Percentiles rank a stretch among this genome's conserved stretches.
These are phyloP conservation scores for Collybia sp. DNA, from an alignment of 768 basidiomycete species.

Conservation along the genomic window DNA sequence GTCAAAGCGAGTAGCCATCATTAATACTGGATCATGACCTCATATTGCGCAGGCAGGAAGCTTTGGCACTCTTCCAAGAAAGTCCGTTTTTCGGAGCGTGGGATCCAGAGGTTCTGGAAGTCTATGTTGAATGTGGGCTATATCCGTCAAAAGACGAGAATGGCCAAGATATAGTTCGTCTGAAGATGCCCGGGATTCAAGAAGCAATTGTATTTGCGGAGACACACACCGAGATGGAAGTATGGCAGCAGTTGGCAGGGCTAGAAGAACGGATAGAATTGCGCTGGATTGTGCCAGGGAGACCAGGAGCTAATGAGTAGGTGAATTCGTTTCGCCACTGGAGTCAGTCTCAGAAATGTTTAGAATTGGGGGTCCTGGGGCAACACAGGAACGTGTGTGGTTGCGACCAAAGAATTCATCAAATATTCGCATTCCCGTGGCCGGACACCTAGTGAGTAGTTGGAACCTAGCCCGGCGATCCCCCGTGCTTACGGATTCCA, in stretches of 20 bases:
- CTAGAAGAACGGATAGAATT: constrained; percentile 49
- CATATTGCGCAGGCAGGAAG: constrained; percentile 48
- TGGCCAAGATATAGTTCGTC: constrained; percentile 34
- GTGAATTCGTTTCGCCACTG: constrained; percentile 7
- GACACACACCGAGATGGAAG: constrained; percentile 32
- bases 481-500: constrained; percentile 6
- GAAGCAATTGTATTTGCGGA: constrained; percentile 64
- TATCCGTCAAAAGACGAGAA: constrained; percentile 25
- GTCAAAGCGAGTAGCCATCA: constrained; percentile 36
- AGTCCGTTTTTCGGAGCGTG: constrained; percentile 69
- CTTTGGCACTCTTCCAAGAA: constrained; percentile 38
- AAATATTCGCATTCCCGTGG: constrained; percentile 31
- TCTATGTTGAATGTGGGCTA: constrained; percentile 60
- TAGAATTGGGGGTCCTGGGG: constrained; percentile 28
- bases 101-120: constrained; percentile 56
- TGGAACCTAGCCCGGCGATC: not conserved
- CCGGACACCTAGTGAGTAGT: constrained; percentile 39
- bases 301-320: constrained; percentile 26
- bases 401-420: constrained; percentile 34
- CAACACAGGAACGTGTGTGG: constrained; percentile 36
- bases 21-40: not conserved
- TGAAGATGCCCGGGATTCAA: constrained; percentile 65
- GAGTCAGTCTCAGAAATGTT: not conserved
- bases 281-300: constrained; percentile 52
- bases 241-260: constrained; percentile 32